Evolutionary conservation across 345 rosid species (phyloP), one percentile per base, ranked within the genome.

Genomic region (Punica granatum): DNA sequence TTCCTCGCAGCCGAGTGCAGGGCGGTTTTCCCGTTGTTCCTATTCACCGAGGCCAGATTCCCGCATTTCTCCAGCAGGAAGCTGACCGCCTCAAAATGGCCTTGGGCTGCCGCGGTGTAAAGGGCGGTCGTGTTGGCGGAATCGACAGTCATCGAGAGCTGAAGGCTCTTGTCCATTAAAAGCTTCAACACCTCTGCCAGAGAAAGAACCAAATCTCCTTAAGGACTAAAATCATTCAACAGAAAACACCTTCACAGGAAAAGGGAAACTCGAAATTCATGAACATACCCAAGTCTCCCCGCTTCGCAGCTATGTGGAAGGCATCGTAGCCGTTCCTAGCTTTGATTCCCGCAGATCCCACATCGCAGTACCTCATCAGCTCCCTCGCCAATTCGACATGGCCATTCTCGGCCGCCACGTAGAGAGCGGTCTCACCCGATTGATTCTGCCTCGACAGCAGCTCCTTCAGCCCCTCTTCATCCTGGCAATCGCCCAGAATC

Each of bases 1-100:
- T 90, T 89, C 71, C 97, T 85, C 12, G 99, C 91, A 0, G 90
- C 90, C 2, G 95, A 88, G 77, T 94, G 99, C 74, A 94, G 67
- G 19, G 90, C 85, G 0, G 93, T 94, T 73, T 91, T 94, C 31
- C 85, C 92, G 21, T 94, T 94, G 75, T 77, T 87, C 75, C 56
- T 87, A 0, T 91, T 89, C 39, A 94, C 88, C 12, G 73, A 65
- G 4, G 85, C 90, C 16, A 90, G 62, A 64, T 75, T 81, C 67
- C 87, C 79, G 61, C 82, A 81, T 54, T 74, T 79, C 51, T 86
- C 97, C 79, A 94, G 71, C 41, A 90, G 77, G 69, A 82, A 85
- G 62, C 75, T 77, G 49, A 90, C 95, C 19, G 86, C 83, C 67
- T 86, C 86, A 19, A 73, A 58, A 60, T 94, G 97, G 9, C 99